Evolutionary conservation across 2,329 filamentous ascomycete species (phyloP), one percentile per base, ranked within the genome.

Genomic region (Fusarium setosum): DNA sequence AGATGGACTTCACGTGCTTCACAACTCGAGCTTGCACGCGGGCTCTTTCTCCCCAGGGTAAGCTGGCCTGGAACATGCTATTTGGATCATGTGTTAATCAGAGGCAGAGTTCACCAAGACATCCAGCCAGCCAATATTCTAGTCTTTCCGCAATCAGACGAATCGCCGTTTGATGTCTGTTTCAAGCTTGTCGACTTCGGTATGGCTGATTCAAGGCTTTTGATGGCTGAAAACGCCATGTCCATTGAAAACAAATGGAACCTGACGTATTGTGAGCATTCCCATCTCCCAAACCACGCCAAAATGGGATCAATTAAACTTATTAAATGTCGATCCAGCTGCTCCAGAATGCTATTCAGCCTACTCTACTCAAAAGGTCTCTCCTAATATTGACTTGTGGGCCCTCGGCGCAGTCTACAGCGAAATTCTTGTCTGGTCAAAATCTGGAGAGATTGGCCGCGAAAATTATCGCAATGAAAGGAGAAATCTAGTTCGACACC

Each of bases 61-160:
- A 10, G 6, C 24, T 26, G 10, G 24, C 24, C 10, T 6, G 24
- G 24, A 6, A 26, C 10, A 10, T 26, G 6, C 24, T 26, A 6
- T 6, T 10, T 6, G 24, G 24, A 26, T 26, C 24, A 10, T 6
- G 10, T 41, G 3, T n/a, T 24, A 6, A 57, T 18, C 4, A n/a
- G 4, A 2, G 1, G 3, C 10, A 62, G 64, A 2, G 26, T 53
- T 4, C 62, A 67, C 8, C 55, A 57, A 7, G 57, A 66, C 5
- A 66, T 68, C 5, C 53, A 67, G 9, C 63, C 60, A 2, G 44
- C 15, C 4, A 68, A 66, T 10, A 66, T 68, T 6, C 9, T 68
- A 0, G 63, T 68, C 0, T 68, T 68, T 12, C 54, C 52, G 0
- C 26, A 52, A 7, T 8, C 18, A 1, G 12, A 42, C 4, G 29